Percentiles rank a stretch among this genome's conserved stretches.
These are phyloP conservation scores for Alternaria sp. DNA, from an alignment of 2,329 filamentous ascomycete species.

Conservation along the genomic window DNA sequence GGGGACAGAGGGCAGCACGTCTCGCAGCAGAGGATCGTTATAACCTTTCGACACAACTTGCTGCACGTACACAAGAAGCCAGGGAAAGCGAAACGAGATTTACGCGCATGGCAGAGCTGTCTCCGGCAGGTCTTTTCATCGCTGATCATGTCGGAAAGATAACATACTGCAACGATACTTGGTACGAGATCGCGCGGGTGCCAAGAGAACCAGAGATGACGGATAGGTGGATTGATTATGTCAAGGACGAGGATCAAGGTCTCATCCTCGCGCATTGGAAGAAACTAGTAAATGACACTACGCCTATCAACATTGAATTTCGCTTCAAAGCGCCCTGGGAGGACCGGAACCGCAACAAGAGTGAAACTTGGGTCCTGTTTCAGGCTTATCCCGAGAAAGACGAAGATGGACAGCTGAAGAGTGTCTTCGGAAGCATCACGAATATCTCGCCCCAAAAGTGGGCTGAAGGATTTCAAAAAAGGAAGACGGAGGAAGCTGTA, in stretches of 20 bases:
- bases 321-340: conserved; percentile 75
- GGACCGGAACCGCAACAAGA: conserved; percentile 62
- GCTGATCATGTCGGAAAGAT: conserved; percentile 75
- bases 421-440: conserved; percentile 81
- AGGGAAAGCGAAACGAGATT: conserved; percentile 76
- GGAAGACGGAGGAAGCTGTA: conserved; percentile 79
- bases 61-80: conserved; percentile 66
- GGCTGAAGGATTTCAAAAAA: conserved; percentile 80
- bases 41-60: conserved; percentile 78
- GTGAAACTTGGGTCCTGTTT: conserved; percentile 80
- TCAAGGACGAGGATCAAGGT: conserved; percentile 70
- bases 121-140: conserved; percentile 85
- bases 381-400: conserved; percentile 78
- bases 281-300: conserved; percentile 67
- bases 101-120: conserved; percentile 83
- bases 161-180: conserved; percentile 83
- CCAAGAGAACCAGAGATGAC: conserved; percentile 66
- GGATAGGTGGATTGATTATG: conserved; percentile 75
- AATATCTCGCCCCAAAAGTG: conserved; percentile 88
- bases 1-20: conserved; percentile 75
- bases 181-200: conserved; percentile 72
- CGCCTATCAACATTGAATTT: conserved; percentile 74
- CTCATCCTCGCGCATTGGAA: conserved; percentile 69
- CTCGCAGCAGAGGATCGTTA: conserved; percentile 79
- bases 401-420: conserved; percentile 70